Evolutionary conservation across 208 protist genomes (phyloP), one percentile per base, ranked within the genome.

Genomic region (Zelonia costaricensis): DNA sequence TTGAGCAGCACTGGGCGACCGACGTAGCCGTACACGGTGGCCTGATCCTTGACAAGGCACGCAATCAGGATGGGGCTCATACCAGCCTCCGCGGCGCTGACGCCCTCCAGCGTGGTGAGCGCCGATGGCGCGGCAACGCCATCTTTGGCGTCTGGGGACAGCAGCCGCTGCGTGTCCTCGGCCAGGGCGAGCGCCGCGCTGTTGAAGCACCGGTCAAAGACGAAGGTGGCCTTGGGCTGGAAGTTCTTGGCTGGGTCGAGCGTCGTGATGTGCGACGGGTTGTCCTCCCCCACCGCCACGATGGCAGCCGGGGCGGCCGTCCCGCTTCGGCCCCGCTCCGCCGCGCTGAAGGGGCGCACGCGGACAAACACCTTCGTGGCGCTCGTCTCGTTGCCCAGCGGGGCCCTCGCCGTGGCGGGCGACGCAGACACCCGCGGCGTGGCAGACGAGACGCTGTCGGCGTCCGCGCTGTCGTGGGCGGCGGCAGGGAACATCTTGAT

Each of bases 361-460:
- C 87, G 87, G 0, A 94, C 82, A 64, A 86, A 94, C 1, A 94
- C 84, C 35, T 80, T 84, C 0, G 76, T 82, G 18, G 78, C 70
- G n/a, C 72, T 81, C 15, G 44, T 63, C 30, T 82, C 82, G 15
- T 67, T 54, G 31, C 48, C 44, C 5, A n/a, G 22, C 0, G 44
- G 22, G 9, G 47, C 1, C 18, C 12, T 42, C 20, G 36, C 15
- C 16, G 68, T 28, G 0, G 49, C 9, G 33, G 23, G 1, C 48
- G 59, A 13, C 10, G 30, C 27, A 27, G 53, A 54, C 10, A 46
- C 22, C 15, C 16, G 20, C 4, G 36, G 46, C 47, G 25, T 58
- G 9, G 38, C 8, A 2, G 69, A 48, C 1, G 61, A 66, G 16
- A 35, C n/a, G 30, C 25, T 54, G 1, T 59, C 56, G 22, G 15